Percentiles rank a stretch among this genome's conserved stretches.
phyloP scores from a whole-genome alignment of 306 rosid genomes.

The Coriaria nepalensis region DNA sequence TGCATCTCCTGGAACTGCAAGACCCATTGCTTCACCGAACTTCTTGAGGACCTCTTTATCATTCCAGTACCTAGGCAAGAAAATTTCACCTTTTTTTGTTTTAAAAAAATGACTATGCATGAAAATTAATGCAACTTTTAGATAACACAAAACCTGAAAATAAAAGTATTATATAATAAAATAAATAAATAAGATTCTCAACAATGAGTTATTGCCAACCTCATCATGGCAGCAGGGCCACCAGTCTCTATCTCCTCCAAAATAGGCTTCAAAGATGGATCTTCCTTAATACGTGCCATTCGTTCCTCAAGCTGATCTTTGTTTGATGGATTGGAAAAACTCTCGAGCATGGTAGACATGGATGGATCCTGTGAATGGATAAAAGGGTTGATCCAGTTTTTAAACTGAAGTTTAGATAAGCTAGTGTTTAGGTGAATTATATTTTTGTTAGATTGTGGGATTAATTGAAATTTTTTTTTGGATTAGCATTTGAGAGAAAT shows the following conservation, averaged over 20 bases:
- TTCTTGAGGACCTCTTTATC: slow-evolving; percentile 67
- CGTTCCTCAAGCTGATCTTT: slow-evolving; percentile 94
- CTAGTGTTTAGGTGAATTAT: too few species aligned
- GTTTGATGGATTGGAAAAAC: slow-evolving; percentile 61
- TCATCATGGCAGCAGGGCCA: slow-evolving; percentile 99
- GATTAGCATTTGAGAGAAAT: too few species aligned
- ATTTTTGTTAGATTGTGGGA: too few species aligned
- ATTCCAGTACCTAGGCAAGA: slow-evolving; percentile 62
- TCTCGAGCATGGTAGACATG: slow-evolving; percentile 79
- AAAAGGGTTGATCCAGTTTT: background rate
- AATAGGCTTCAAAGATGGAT: slow-evolving; percentile 92
- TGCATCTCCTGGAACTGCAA: slow-evolving; percentile 51
- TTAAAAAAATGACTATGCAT: too few species aligned
- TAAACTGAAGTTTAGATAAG: too few species aligned
- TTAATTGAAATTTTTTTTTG: too few species aligned
- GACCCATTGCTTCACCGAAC: slow-evolving; percentile 87
- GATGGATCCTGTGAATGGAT: slow-evolving; percentile 71
- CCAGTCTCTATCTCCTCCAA: slow-evolving; percentile 93
- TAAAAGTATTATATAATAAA: background rate
- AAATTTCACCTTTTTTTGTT: too few species aligned
- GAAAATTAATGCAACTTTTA: too few species aligned
- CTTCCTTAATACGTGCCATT: slow-evolving; percentile 89
- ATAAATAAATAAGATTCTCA: background rate
- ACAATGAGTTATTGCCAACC: slow-evolving; percentile 28
- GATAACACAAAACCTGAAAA: too few species aligned